These are phyloP conservation scores for Chaetomium sp. DNA, from an alignment of 2,329 filamentous ascomycete species.

Conservation along the genomic window DNA sequence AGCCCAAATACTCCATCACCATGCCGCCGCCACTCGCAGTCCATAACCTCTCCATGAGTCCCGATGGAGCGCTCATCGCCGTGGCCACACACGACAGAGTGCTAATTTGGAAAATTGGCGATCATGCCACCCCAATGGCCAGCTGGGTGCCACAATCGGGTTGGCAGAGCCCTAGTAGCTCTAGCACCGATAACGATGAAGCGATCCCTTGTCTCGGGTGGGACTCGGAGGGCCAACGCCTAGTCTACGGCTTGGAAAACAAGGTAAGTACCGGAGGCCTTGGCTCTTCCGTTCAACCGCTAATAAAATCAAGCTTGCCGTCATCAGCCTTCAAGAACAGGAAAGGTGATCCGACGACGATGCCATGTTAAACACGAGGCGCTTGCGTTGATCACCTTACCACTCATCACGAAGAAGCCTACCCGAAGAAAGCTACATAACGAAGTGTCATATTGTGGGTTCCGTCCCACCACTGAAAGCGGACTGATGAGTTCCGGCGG, in stretches of 20 bases:
- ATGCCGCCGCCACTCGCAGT: slow-evolving; percentile 47
- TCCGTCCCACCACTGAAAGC: no score
- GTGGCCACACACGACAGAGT: slow-evolving; percentile 53
- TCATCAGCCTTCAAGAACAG: slow-evolving; percentile 27
- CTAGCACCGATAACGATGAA: slow-evolving; percentile 46
- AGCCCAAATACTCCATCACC: slow-evolving; percentile 53
- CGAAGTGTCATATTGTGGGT: no score
- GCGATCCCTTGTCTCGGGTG: slow-evolving; percentile 57
- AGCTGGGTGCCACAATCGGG: slow-evolving; percentile 51
- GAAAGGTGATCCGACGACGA: not conserved
- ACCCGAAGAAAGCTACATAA: no score
- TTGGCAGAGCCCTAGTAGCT: slow-evolving; percentile 49
- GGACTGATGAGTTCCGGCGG: no score
- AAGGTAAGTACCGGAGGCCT: slow-evolving; percentile 42
- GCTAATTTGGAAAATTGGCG: slow-evolving; percentile 59
- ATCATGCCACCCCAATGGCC: slow-evolving; percentile 50
- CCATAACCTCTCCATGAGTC: slow-evolving; percentile 54
- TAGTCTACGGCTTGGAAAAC: slow-evolving; percentile 58
- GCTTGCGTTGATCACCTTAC: not conserved
- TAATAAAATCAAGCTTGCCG: slow-evolving; percentile 26
- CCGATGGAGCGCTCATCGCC: slow-evolving; percentile 57
- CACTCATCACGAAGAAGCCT: not conserved
- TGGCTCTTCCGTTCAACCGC: not conserved
- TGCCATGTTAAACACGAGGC: not conserved
- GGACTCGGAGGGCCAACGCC: slow-evolving; percentile 55